Evolutionary conservation across 306 rosid species (phyloP), one percentile per base, ranked within the genome.

Genomic region (Styphnolobium japonicum): DNA sequence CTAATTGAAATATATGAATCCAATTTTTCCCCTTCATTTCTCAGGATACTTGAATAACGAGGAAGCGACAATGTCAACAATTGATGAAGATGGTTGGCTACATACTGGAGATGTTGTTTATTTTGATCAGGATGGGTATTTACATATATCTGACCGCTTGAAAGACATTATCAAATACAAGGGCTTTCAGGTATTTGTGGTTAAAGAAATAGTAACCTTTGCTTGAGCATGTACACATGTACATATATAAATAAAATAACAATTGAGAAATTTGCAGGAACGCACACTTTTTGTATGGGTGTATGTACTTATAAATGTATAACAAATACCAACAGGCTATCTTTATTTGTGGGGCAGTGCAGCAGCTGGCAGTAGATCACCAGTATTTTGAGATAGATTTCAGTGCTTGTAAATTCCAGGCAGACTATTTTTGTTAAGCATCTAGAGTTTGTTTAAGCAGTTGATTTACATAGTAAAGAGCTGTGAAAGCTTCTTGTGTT

Each of bases 81-180:
- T 89, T 19, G 93, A 93, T 79, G 73, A 61, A 76, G 90, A 89
- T 56, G 92, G 90, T 63, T 95, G 98, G 98, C 79, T 92, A 23
- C 96, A 74, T 42, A 91, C 96, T 2, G 98, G 94, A 70, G 98
- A 92, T 73, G 68, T 91, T 42, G 97, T 81, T 51, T 87, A 79
- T 78, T 90, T 95, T 87, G 96, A 92, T 84, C 69, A 78, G 77
- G 89, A 87, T 14, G 96, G 98, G 42, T 91, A 91, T 83, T 40
- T 95, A 43, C 19, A 86, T 81, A 49, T 92, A 64, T 37, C 79
- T 61, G 97, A 91, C 69, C 94, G 98, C n/a, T 73, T 92, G 85
- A 95, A 95, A 83, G 98, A 95, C 74, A 82, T 87, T 4, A 95
- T 95, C 88, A 95, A 95, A 81, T 95, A 92, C 85, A 95, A 92